Base-by-base conservation (phyloP, 441 rosid species). In the Hypseocharis bilobata region DNA sequence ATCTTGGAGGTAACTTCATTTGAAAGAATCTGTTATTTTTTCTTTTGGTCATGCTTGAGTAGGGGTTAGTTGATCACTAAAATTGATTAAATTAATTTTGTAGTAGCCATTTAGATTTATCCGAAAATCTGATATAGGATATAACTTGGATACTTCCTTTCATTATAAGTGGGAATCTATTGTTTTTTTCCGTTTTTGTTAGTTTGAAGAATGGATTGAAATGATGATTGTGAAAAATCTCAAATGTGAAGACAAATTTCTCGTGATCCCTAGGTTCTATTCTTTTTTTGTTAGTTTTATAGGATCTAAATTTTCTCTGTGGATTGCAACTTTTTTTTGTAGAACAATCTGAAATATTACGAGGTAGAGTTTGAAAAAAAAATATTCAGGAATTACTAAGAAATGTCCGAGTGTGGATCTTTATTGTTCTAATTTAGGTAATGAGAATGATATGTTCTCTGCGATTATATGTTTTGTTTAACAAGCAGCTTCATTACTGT, bases 1-100 rank as follows among this genome's bases (percentile, higher is more conserved):
- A 82, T 63, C 54, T 68, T 74, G 76, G 74, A 82, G 93, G 96
- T 89, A 74, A 75, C 72, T 66, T 68, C 57, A 16, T 25, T 47
- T 26, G 23, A 40, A 54, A 14, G 10, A 42, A 51, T 56, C 28
- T 28, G 11, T 56, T 10, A 20, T 56, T 42, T 42, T 14, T 56
- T 56, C 22, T 28, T 14, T 28, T 56, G 10, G 32, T 55, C 60
- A 26, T 55, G 19, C 34, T 26, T 56, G 36, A 56, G 38, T 28
- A 56, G 36, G 29, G 14, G 11, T 36, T 16, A 6, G 16, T 36
- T 26, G 61, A 27, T 56, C n/a, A 28, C 28, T 56, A 28, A 34
- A 27, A 14, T 27, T 26, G 28, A 40, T 56, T 29, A 0, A 19
- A 7, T 38, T 38, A 25, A 7, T 28, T 28, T 32, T 60, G 55